phyloP scores from a whole-genome alignment of 2,329 filamentous ascomycete genomes.

The Setomelanomma holmii region DNA sequence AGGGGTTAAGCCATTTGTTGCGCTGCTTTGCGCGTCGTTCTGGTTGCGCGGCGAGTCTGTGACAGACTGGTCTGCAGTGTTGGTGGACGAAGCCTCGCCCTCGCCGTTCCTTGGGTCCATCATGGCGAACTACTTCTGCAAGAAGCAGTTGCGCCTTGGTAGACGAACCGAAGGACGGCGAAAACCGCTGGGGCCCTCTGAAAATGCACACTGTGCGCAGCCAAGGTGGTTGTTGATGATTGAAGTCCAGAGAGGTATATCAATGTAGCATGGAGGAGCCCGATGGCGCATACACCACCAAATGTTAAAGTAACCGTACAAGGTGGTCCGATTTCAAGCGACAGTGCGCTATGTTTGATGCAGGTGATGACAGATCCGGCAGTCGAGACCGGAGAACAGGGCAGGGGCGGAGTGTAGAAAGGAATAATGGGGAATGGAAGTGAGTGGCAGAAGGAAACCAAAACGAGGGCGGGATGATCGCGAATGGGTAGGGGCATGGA shows the following conservation, averaged over 20 bases:
- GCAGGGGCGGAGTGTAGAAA: slow-evolving; percentile 20
- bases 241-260: slow-evolving; percentile 34
- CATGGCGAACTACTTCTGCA: slow-evolving; percentile 35
- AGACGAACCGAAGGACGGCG: slow-evolving; percentile 26
- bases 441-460: slow-evolving; percentile 34
- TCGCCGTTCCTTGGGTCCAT: slow-evolving; percentile 47
- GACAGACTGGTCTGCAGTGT: slow-evolving; percentile 37
- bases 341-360: slow-evolving; percentile 17
- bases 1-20: slow-evolving; percentile 24
- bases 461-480: slow-evolving; percentile 24
- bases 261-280: slow-evolving; percentile 46
- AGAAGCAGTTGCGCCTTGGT: slow-evolving; percentile 24
- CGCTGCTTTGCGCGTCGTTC: slow-evolving; percentile 36
- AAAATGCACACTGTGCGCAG: slow-evolving; percentile 29
- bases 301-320: slow-evolving; percentile 25
- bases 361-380: slow-evolving; percentile 25
- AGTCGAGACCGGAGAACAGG: slow-evolving; percentile 5
- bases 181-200: slow-evolving; percentile 26
- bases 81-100: slow-evolving; percentile 43
- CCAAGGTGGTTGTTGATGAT: slow-evolving; percentile 34
- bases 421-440: slow-evolving; percentile 24
- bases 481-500: slow-evolving; percentile 16
- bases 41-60: slow-evolving; percentile 38
- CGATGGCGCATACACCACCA: slow-evolving; percentile 42
- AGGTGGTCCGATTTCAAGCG: slow-evolving; percentile 18